Conservation (phyloP, 2,329 filamentous ascomycete genomes). For the Cercospora zeina region DNA sequence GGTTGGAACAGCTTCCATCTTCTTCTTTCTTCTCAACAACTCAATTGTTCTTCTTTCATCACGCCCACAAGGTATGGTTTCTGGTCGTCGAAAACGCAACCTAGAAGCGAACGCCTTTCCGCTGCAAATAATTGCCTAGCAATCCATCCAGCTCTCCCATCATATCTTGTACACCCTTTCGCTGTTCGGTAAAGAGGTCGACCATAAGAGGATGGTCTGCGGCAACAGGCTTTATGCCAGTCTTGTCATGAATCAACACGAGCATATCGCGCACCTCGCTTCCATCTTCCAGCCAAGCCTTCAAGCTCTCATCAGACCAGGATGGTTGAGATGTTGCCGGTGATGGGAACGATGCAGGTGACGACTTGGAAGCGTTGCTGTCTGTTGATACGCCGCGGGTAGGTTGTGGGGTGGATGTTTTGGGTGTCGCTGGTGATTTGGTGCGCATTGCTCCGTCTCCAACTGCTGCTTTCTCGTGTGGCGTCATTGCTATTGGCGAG, state of each 20-base stretch:
- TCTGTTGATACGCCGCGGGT: slow-evolving; percentile 29
- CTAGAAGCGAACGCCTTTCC: slow-evolving; percentile 34
- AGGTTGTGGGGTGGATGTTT: slow-evolving; percentile 15
- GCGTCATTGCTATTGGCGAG: slow-evolving; percentile 29
- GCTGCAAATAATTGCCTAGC: slow-evolving; percentile 34
- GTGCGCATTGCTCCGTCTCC: not conserved
- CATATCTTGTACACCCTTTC: slow-evolving; percentile 81
- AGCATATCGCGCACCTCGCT: slow-evolving; percentile 87
- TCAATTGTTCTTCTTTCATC: not conserved
- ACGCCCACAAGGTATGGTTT: too few species aligned
- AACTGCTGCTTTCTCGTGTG: slow-evolving; percentile 2
- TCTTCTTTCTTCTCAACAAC: not conserved
- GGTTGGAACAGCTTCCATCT: not conserved
- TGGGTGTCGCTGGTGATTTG: slow-evolving; percentile 4
- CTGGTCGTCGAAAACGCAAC: not conserved
- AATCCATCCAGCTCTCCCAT: slow-evolving; percentile 75
- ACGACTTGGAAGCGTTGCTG: slow-evolving; percentile 26
- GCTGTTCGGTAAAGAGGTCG: slow-evolving; percentile 81
- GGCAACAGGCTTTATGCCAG: slow-evolving; percentile 73
- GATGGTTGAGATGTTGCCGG: slow-evolving; percentile 56
- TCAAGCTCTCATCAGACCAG: slow-evolving; percentile 85
- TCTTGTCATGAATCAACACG: slow-evolving; percentile 89
- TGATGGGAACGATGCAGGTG: slow-evolving; percentile 28
- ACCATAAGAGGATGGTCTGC: slow-evolving; percentile 83
- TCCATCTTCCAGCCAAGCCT: slow-evolving; percentile 75